These are phyloP conservation scores for Hanseniaspora lachancei DNA, from an alignment of 805 yeast genomes.

Conservation along the genomic window DNA sequence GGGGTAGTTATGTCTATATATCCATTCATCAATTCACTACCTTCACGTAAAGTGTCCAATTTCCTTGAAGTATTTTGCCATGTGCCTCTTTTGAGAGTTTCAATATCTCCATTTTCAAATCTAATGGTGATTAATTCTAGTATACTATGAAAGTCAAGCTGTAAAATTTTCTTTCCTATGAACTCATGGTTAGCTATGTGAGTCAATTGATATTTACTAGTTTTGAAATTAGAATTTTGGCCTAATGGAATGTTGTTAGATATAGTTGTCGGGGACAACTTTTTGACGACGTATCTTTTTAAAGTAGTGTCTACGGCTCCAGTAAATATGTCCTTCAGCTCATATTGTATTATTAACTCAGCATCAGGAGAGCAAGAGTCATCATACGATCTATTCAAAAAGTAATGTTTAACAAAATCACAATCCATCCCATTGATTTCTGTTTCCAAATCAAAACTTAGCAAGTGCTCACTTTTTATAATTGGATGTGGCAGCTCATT, in stretches of 20 bases:
- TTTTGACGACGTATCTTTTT: constrained; percentile 20
- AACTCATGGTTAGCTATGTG: constrained; percentile 9
- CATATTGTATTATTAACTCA: constrained; percentile 23
- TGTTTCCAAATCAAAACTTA: constrained; percentile 19
- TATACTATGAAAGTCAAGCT: constrained; percentile 14
- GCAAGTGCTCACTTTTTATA: constrained; percentile 20
- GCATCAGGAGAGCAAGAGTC: constrained; percentile 19
- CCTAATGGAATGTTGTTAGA: constrained; percentile 14
- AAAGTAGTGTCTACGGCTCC: constrained; percentile 21
- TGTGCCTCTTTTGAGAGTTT: constrained; percentile 13
- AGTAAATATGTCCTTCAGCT: constrained; percentile 12
- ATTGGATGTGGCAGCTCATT: constrained; percentile 24
- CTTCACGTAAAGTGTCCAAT: neutral
- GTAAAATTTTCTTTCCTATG: constrained; percentile 7
- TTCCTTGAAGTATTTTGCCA: constrained; percentile 13
- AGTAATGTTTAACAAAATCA: constrained; percentile 19
- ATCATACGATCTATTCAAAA: constrained; percentile 23
- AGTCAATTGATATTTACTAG: constrained; percentile 9
- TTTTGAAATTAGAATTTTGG: constrained; percentile 14
- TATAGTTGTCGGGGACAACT: constrained; percentile 18
- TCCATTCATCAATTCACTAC: constrained; percentile 2
- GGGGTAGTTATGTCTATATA: constrained; percentile 8
- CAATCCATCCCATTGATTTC: constrained; percentile 20
- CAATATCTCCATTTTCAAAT: constrained; percentile 13
- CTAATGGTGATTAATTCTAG: constrained; percentile 15